phyloP scores from a whole-genome alignment of 2,329 filamentous ascomycete species.

The Verticillium nubilum region DNA sequence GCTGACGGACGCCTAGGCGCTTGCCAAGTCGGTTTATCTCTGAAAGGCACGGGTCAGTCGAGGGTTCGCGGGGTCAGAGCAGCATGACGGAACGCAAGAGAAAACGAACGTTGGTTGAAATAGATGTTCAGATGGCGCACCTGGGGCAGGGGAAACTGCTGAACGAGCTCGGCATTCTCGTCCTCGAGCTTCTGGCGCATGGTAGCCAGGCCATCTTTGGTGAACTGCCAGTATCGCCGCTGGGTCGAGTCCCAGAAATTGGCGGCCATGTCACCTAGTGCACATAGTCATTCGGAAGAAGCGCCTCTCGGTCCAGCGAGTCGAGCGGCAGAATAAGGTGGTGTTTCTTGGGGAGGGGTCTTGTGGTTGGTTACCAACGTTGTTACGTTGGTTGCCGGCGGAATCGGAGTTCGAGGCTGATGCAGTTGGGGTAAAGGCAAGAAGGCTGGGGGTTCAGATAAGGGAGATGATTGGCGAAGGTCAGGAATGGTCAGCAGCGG shows the following conservation, averaged over 20 bases:
- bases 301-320: background rate
- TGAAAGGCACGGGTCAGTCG: constrained; percentile 25
- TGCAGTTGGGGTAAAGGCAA: background rate
- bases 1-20: constrained; percentile 79
- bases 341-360: background rate
- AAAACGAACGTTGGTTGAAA: constrained; percentile 70
- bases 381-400: background rate
- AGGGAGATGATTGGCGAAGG: background rate
- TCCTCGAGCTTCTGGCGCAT: constrained; percentile 74
- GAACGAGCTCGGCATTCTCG: constrained; percentile 66
- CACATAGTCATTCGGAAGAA: background rate
- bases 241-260: constrained; percentile 98
- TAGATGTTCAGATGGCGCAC: constrained; percentile 81
- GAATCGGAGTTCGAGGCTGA: background rate
- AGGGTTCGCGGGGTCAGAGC: background rate
- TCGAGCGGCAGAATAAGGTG: constrained; percentile 3
- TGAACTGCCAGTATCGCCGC: constrained; percentile 81
- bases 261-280: constrained; percentile 64
- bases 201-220: constrained; percentile 61
- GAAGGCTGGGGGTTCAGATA: background rate
- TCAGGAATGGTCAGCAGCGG: background rate
- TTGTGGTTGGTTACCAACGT: background rate
- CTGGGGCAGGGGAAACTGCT: constrained; percentile 78
- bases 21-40: constrained; percentile 80
- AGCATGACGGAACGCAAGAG: background rate